Conservation (phyloP, 164 flowering plant species). For the Aristolochia californica region DNA sequence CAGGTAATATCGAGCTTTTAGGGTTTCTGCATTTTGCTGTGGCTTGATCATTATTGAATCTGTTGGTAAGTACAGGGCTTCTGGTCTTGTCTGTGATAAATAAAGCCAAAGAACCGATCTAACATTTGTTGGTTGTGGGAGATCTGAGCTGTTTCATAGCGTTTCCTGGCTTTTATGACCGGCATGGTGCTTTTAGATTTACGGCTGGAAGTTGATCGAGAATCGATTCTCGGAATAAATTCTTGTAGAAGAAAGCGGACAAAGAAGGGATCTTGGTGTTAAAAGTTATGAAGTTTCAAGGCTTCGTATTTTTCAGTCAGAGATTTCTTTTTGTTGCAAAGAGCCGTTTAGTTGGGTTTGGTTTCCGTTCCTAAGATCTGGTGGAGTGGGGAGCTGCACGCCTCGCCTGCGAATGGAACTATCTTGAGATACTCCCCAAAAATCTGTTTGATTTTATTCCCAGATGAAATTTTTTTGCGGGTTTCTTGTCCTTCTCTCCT, state of each 20-base stretch:
- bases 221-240: neutral
- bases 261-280: slow-evolving; percentile 1
- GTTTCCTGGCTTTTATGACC: neutral
- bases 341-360: neutral
- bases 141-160: neutral
- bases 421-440: neutral
- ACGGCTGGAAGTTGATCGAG: neutral
- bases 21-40: neutral
- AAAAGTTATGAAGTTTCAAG: neutral
- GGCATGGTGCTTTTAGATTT: slow-evolving; percentile 1
- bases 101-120: neutral
- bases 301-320: neutral
- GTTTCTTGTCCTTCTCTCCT: slow-evolving; percentile 10
- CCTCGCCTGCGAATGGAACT: neutral
- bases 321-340: slow-evolving; percentile 1
- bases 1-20: neutral
- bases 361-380: neutral
- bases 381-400: neutral
- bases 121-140: neutral
- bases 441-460: neutral
- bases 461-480: neutral
- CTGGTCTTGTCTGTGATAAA: neutral
- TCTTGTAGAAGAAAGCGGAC: neutral
- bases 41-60: neutral
- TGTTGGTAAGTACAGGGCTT: neutral